Base-by-base conservation (phyloP, 768 basidiomycete species). In the Russula earlei region DNA sequence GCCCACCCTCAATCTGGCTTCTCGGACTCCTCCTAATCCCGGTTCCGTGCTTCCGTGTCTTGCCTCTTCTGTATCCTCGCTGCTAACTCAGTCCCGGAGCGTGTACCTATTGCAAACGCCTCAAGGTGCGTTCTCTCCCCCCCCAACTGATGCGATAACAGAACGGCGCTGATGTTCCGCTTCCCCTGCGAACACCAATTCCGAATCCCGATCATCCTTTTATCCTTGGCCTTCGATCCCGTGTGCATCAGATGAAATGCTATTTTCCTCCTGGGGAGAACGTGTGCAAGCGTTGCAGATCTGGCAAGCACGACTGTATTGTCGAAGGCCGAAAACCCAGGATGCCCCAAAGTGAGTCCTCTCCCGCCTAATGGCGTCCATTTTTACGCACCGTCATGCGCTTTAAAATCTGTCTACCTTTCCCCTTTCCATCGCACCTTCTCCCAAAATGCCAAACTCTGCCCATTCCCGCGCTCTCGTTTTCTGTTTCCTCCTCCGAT, bases 31-130 rank as follows among this genome's bases (percentile, higher is more conserved):
- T 52, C 5, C 8, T 27, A 49, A 19, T 17, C 22, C 58, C 54
- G 60, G 49, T 45, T 24, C 43, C 58, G 41, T 47, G 34, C 49
- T 25, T 22, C 51, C 46, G 48, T 46, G 27, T 17, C 49, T 40
- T 51, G 10, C n/a, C 47, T 24, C 34, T 54, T 49, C 12, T 24
- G 50, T 10, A 27, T 43, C 24, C 43, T 24, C 44, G 54, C 49
- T 47, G 19, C 45, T 34, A 33, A 24, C 31, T 41, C 67, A 91
- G 87, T 41, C 82, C 84, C 60, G 87, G 89, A 55, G 89, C 89
- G 41, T 91, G 89, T 69, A 85, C 79, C 3, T 82, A 91, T 65
- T 91, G 89, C 78, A 91, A 90, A 69, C 85, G 83, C 66, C 81
- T 91, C 64, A 91, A 91, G 84, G 87, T 85, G 70, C 55, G 81